Conservation (phyloP, 768 basidiomycete genomes). For the Tylopilus subfusipes region DNA sequence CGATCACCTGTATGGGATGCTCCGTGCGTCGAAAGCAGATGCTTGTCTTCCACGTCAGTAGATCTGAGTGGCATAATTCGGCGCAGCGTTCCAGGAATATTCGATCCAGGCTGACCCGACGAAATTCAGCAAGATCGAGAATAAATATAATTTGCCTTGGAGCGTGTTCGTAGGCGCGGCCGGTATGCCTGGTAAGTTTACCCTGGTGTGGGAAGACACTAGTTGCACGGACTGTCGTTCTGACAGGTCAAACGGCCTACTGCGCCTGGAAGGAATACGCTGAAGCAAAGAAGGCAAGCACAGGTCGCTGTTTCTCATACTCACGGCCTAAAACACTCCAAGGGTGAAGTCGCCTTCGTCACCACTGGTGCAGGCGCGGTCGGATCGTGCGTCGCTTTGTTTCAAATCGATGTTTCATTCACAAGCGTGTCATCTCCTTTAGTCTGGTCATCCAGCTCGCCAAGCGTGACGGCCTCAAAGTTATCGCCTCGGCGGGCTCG, state of each 20-base stretch:
- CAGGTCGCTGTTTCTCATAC: neutral
- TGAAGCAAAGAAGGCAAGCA: neutral
- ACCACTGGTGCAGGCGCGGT: constrained; percentile 1
- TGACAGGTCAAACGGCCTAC: constrained; percentile 3
- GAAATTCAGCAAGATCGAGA: neutral
- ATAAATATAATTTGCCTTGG: neutral
- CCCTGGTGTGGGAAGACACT: neutral
- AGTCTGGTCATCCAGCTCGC: constrained; percentile 6
- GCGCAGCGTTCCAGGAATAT: constrained; percentile 3
- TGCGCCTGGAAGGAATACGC: constrained; percentile 7
- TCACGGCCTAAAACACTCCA: neutral
- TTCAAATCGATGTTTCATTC: neutral
- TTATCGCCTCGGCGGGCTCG: constrained; percentile 4
- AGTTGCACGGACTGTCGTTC: neutral
- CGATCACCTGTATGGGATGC: constrained; percentile 3
- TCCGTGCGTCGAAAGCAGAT: neutral
- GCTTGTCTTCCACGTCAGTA: neutral
- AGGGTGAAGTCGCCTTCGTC: constrained; percentile 5
- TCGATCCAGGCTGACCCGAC: neutral
- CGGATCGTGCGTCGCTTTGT: neutral
- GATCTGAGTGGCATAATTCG: neutral
- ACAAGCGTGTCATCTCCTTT: neutral
- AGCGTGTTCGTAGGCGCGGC: constrained; percentile 3
- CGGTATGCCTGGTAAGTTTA: constrained; percentile 1
- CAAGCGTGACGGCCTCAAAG: constrained; percentile 8